Evolutionary conservation across 495 filamentous ascomycete species (phyloP), one percentile per base, ranked within the genome.

Genomic region (Aspergillus nidulans): DNA sequence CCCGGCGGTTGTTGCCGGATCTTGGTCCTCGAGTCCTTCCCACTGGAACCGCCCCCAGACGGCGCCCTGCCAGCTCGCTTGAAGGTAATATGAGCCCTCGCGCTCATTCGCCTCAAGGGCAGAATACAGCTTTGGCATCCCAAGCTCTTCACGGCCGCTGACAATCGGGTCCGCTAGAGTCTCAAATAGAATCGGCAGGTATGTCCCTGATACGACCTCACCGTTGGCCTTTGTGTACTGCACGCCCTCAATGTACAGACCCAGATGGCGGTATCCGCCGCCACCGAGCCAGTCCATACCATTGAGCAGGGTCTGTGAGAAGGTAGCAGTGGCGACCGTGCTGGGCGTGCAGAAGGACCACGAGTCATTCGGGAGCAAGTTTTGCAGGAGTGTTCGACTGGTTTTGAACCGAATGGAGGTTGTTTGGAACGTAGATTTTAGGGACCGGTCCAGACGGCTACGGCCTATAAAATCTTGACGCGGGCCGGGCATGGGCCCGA

Each of bases 231-330:
- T 80, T 15, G 55, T 69, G 58, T 82, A 83, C 55, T 81, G 68
- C 18, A 84, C 77, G 0, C 76, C 81, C 55, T 85, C 79, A 32
- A 85, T 72, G 53, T 81, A 81, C 12, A 85, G 70, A 1, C 78
- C 78, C 4, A 82, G 56, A 41, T 79, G 75, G n/a, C 69, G 75
- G 58, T 83, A 84, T 7, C 81, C 81, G 9, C 65, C 63, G 6
- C 80, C 79, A 4, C 75, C 80, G 4, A 83, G 74, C 80, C 80
- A 84, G 52, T 71, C 62, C 77, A 84, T 76, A 1, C 75, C 72
- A 30, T 70, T 63, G 6, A 83, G 62, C 3, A 70, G 79, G 6
- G 75, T 79, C 30, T 70, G 66, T 2, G 66, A 72, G 63, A 82
- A 77, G 41, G 64, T 76, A 2, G 81, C 81, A 24, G 72, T 72